These are phyloP conservation scores for Emmonsiellopsis sp. DNA, from an alignment of 2,329 filamentous ascomycete genomes.

Conservation along the genomic window DNA sequence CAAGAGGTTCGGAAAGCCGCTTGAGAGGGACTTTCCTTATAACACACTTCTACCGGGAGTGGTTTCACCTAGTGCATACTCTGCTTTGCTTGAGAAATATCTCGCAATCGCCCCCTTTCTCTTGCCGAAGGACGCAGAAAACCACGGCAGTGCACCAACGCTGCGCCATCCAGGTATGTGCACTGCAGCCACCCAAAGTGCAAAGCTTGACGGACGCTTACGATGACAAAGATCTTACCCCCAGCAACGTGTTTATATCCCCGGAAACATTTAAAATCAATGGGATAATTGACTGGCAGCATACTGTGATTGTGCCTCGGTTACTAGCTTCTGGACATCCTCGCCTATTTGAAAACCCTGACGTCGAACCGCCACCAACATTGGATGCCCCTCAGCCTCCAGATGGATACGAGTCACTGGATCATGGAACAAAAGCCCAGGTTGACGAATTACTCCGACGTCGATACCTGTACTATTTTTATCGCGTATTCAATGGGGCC, in stretches of 20 bases:
- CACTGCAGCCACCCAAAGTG: too few species aligned
- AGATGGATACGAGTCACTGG: conserved; percentile 9
- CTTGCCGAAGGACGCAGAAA: conserved; percentile 8
- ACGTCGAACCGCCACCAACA: conserved; percentile 4
- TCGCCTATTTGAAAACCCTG: conserved; percentile 8
- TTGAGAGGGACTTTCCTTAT: conserved; percentile 16
- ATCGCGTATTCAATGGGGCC: conserved; percentile 11
- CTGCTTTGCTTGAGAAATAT: conserved; percentile 18
- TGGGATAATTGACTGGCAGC: conserved; percentile 12
- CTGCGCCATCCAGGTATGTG: conserved; percentile 12
- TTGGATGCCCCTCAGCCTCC: conserved; percentile 4
- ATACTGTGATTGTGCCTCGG: conserved; percentile 2
- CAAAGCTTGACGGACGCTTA: background rate
- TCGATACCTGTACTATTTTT: conserved; percentile 8
- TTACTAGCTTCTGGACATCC: conserved; percentile 9
- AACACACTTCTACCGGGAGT: conserved; percentile 15
- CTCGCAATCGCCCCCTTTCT: conserved; percentile 15
- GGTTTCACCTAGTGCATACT: conserved; percentile 11
- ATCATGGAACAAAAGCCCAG: conserved; percentile 5
- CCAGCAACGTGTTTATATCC: conserved; percentile 11
- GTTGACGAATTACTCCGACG: conserved; percentile 8
- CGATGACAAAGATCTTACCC: conserved; percentile 3
- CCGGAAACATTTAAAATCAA: conserved; percentile 5
- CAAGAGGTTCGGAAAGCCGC: conserved; percentile 14
- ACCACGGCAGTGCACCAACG: conserved; percentile 3